Evolutionary conservation across 1,139 yeast genomes (phyloP).

Genomic region (Kodamaea suecica): DNA sequence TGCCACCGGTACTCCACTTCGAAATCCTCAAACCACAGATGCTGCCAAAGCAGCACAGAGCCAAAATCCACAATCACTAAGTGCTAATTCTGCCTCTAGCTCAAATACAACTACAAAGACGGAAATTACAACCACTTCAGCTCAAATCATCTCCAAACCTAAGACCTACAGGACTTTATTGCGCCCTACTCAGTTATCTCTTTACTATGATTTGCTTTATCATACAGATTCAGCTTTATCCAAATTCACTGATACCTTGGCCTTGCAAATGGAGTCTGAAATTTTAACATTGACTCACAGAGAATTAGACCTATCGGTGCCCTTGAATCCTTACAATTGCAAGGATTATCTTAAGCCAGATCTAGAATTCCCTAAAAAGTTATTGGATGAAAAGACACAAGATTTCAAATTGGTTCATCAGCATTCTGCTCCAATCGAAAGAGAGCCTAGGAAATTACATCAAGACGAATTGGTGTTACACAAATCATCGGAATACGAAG

Average conservation of each 20-base stretch:
- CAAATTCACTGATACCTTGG: slow-evolving; percentile 73
- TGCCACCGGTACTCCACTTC: slow-evolving; percentile 7
- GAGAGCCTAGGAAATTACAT: slow-evolving; percentile 42
- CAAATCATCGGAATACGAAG: slow-evolving; percentile 85
- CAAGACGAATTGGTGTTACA: slow-evolving; percentile 52
- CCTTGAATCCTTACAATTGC: slow-evolving; percentile 60
- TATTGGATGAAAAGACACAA: slow-evolving; percentile 34
- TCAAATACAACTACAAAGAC: slow-evolving; percentile 3
- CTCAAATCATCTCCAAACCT: slow-evolving; percentile 38
- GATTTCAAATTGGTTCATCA: slow-evolving; percentile 31
- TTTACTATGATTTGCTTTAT: slow-evolving; percentile 80
- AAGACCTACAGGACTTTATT: slow-evolving; percentile 73
- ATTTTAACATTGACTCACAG: slow-evolving; percentile 74
- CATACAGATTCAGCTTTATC: slow-evolving; percentile 78
- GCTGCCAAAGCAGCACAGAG: slow-evolving; percentile 2
- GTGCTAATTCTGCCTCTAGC: too few species aligned
- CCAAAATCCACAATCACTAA: background rate
- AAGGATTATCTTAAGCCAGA: slow-evolving; percentile 48
- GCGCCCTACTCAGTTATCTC: slow-evolving; percentile 74
- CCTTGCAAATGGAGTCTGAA: slow-evolving; percentile 80
- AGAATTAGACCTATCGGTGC: slow-evolving; percentile 69
- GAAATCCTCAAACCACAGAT: slow-evolving; percentile 3
- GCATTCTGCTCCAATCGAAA: slow-evolving; percentile 50
- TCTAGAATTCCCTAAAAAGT: slow-evolving; percentile 43
- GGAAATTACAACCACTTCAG: slow-evolving; percentile 2